phyloP scores from a whole-genome alignment of 331 rosid species.

The Arachis monticola region DNA sequence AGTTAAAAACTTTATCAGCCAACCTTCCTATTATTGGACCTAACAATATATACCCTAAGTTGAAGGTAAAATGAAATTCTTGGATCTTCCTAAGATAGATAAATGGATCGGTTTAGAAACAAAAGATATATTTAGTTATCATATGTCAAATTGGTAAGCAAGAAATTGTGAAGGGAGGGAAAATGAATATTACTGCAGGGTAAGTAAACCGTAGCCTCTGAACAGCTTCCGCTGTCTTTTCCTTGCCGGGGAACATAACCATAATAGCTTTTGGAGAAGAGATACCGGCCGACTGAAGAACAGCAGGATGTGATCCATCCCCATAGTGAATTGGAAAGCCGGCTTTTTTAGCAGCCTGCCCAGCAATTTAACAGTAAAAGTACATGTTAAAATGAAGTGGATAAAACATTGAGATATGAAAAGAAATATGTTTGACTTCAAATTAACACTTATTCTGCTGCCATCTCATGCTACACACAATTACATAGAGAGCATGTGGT shows the following conservation, averaged over 20 bases:
- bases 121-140: background rate
- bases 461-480: background rate
- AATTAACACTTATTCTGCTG: background rate
- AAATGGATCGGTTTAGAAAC: background rate
- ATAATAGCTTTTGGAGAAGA: slow-evolving; percentile 91
- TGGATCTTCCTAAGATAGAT: background rate
- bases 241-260: slow-evolving; percentile 80
- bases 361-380: slow-evolving; percentile 37
- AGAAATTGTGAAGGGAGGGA: slow-evolving; percentile 7
- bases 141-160: background rate
- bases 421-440: background rate
- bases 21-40: background rate
- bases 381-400: slow-evolving; percentile 21
- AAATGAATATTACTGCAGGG: slow-evolving; percentile 66
- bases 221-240: slow-evolving; percentile 74
- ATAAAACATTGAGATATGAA: slow-evolving; percentile 25
- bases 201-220: slow-evolving; percentile 77
- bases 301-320: slow-evolving; percentile 94
- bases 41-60: background rate
- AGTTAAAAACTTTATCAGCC: background rate
- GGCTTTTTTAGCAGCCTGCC: slow-evolving; percentile 72
- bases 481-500: background rate
- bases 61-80: background rate
- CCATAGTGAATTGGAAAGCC: slow-evolving; percentile 93
- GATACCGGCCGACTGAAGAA: slow-evolving; percentile 94